Evolutionary conservation across 257 asterid species (phyloP).

Genomic region (Petunia axillaris): DNA sequence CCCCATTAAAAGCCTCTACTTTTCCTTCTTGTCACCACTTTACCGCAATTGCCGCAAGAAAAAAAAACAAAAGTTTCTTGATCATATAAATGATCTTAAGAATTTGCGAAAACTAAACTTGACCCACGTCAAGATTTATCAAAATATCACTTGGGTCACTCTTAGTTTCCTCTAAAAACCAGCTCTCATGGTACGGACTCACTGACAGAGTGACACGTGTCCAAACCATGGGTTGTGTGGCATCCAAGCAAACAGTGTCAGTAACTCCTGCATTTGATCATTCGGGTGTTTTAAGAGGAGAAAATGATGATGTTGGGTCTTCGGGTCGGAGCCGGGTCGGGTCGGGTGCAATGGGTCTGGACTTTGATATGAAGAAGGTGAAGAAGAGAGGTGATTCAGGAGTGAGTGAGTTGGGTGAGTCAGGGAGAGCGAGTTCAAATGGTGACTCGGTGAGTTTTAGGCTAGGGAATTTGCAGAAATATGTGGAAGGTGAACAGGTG

Average conservation of each 20-base stretch:
- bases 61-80: slow-evolving; percentile 18
- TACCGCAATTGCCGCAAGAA: slow-evolving; percentile 65
- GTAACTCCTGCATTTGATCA: slow-evolving; percentile 85
- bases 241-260: slow-evolving; percentile 79
- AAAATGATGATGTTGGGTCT: slow-evolving; percentile 27
- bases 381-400: slow-evolving; percentile 66
- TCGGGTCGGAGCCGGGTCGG: slow-evolving; percentile 22
- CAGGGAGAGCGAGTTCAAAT: slow-evolving; percentile 76
- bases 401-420: slow-evolving; percentile 74
- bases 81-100: slow-evolving; percentile 31
- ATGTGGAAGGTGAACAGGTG: slow-evolving; percentile 56
- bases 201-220: background rate
- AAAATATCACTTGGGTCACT: slow-evolving; percentile 46
- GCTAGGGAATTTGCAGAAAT: slow-evolving; percentile 80
- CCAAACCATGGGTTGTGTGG: slow-evolving; percentile 77
- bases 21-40: slow-evolving; percentile 2
- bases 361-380: slow-evolving; percentile 62
- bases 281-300: slow-evolving; percentile 58
- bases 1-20: slow-evolving; percentile 32
- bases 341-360: slow-evolving; percentile 61
- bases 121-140: slow-evolving; percentile 58
- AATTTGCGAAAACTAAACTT: slow-evolving; percentile 27
- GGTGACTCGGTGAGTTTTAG: slow-evolving; percentile 88
- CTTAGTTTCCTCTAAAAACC: slow-evolving; percentile 30
- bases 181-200: background rate